Percentiles rank a stretch among this genome's conserved stretches.
These are phyloP conservation scores for Trichoderma oligosporum DNA, from an alignment of 2,329 filamentous ascomycete species.

Conservation along the genomic window DNA sequence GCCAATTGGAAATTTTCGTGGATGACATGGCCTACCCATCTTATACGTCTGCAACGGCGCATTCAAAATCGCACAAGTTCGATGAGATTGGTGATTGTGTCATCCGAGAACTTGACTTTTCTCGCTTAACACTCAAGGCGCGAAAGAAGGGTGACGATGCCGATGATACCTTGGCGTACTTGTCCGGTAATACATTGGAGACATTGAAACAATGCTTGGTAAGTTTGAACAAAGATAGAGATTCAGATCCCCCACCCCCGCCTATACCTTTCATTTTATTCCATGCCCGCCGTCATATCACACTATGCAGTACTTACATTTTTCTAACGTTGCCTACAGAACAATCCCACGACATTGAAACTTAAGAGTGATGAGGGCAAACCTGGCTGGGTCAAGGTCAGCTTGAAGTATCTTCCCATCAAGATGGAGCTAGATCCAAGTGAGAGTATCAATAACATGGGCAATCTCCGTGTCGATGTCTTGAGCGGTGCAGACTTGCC, in stretches of 20 bases:
- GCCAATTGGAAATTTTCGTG: conserved; percentile 81
- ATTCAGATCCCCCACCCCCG: no score
- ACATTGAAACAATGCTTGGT: conserved; percentile 85
- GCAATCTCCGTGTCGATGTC: conserved; percentile 87
- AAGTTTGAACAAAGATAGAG: conserved; percentile 35
- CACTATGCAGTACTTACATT: neutral
- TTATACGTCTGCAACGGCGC: conserved; percentile 75
- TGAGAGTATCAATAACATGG: conserved; percentile 99
- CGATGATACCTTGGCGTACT: conserved; percentile 73
- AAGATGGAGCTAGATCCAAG: conserved; percentile 90
- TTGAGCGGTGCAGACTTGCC: conserved; percentile 85
- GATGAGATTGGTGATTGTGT: conserved; percentile 95
- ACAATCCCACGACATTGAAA: conserved; percentile 80
- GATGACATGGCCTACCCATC: conserved; percentile 93
- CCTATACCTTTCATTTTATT: neutral
- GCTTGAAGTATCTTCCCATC: conserved; percentile 89
- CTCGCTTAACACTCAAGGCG: conserved; percentile 81
- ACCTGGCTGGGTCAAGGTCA: conserved; percentile 78
- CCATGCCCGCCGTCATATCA: neutral
- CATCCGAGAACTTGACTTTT: conserved; percentile 95
- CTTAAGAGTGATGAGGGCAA: conserved; percentile 75
- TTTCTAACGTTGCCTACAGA: conserved; percentile 44
- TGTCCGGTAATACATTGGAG: conserved; percentile 80
- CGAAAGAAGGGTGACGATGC: conserved; percentile 75
- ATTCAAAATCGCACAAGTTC: conserved; percentile 65